Conservation (phyloP, 2,329 filamentous ascomycete genomes). For the Exophiala xenobiotica region DNA sequence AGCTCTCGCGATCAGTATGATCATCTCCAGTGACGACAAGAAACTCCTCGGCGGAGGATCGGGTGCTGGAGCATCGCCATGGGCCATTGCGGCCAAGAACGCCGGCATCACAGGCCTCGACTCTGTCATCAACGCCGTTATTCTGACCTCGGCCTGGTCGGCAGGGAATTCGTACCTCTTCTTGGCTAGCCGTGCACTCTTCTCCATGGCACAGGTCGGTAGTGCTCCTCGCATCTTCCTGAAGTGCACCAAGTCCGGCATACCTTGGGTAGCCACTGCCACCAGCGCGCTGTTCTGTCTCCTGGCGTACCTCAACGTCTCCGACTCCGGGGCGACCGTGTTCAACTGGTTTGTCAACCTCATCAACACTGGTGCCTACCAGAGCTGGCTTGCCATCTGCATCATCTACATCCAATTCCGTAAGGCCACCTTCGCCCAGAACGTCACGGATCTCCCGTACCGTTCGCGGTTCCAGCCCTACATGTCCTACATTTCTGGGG, state of each 20-base stretch:
- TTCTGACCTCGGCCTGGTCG: slow-evolving; percentile 42
- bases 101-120: slow-evolving; percentile 37
- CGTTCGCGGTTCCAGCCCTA: slow-evolving; percentile 59
- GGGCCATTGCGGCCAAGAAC: slow-evolving; percentile 48
- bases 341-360: slow-evolving; percentile 75
- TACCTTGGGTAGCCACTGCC: slow-evolving; percentile 60
- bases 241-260: slow-evolving; percentile 59
- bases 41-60: slow-evolving; percentile 30
- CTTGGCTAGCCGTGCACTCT: slow-evolving; percentile 36
- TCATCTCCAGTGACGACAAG: slow-evolving; percentile 35
- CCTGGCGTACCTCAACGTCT: slow-evolving; percentile 68
- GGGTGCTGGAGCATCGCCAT: slow-evolving; percentile 47
- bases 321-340: slow-evolving; percentile 56
- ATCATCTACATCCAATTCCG: slow-evolving; percentile 60
- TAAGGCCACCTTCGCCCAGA: slow-evolving; percentile 47
- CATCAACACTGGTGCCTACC: slow-evolving; percentile 50
- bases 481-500: slow-evolving; percentile 60
- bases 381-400: slow-evolving; percentile 66
- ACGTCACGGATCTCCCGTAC: slow-evolving; percentile 54
- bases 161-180: slow-evolving; percentile 42
- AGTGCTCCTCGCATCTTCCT: slow-evolving; percentile 58
- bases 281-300: slow-evolving; percentile 59
- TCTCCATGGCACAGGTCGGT: slow-evolving; percentile 42
- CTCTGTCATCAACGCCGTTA: slow-evolving; percentile 40
- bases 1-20: slow-evolving; percentile 35